Conservation (phyloP, 805 yeast species). For the Yamadazyma sp. region DNA sequence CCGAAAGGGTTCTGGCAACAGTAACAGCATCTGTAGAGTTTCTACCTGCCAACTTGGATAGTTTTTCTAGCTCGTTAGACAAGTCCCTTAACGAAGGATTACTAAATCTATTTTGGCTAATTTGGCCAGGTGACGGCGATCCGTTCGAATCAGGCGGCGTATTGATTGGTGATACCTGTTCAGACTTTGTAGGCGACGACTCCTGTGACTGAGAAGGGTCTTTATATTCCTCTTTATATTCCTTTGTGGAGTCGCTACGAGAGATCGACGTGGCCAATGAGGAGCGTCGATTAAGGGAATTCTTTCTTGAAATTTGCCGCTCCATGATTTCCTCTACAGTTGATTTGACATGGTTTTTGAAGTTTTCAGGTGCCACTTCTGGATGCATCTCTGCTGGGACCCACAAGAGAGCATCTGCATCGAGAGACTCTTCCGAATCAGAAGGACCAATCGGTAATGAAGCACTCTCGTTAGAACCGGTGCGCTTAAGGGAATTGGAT, state of each 20-base stretch:
- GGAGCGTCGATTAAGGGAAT: constrained; percentile 26
- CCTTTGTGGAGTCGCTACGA: constrained; percentile 13
- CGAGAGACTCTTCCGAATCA: constrained; percentile 20
- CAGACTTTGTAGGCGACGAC: constrained; percentile 7
- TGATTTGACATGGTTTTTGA: constrained; percentile 61
- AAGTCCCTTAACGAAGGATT: constrained; percentile 70
- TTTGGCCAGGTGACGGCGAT: constrained; percentile 5
- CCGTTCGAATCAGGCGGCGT: constrained; percentile 6
- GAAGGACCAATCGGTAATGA: constrained; percentile 18
- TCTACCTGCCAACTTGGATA: constrained; percentile 76
- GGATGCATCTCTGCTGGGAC: constrained; percentile 96
- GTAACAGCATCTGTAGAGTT: constrained; percentile 80
- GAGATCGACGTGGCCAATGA: constrained; percentile 21
- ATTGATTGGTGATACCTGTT: constrained; percentile 1
- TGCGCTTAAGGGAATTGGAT: constrained; percentile 9
- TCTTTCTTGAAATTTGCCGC: constrained; percentile 29
- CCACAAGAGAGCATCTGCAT: constrained; percentile 63
- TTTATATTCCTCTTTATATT: constrained; percentile 9
- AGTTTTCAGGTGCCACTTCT: constrained; percentile 89
- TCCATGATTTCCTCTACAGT: constrained; percentile 54
- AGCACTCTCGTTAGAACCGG: constrained; percentile 4
- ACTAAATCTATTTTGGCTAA: constrained; percentile 20
- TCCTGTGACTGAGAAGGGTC: constrained; percentile 8
- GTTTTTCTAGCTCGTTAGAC: constrained; percentile 70
- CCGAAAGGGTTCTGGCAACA: constrained; percentile 74